Percentiles rank a stretch among this genome's conserved stretches.
Evolutionary conservation across 1,284 basidiomycete genomes (phyloP).

Genomic region (Termitomyces sp.): DNA sequence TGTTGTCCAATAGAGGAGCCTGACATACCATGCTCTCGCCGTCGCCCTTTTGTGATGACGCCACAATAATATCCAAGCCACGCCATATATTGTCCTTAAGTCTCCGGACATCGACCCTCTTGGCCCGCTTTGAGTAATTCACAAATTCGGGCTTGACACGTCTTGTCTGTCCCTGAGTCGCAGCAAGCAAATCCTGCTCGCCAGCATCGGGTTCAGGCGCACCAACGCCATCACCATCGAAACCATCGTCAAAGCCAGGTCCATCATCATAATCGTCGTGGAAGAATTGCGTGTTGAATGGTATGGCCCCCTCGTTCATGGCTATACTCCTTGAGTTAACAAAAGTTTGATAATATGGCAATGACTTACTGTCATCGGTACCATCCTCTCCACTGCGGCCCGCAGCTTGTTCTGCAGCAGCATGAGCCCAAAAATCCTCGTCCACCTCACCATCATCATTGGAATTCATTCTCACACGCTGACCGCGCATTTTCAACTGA

Average conservation of each 20-base stretch:
- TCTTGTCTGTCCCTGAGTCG: slow-evolving; percentile 74
- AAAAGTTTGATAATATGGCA: not conserved
- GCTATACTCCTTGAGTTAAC: slow-evolving; percentile 23
- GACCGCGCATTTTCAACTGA: slow-evolving; percentile 79
- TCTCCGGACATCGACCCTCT: slow-evolving; percentile 93
- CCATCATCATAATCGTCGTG: slow-evolving; percentile 86
- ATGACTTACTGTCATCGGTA: slow-evolving; percentile 57
- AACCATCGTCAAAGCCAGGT: slow-evolving; percentile 68
- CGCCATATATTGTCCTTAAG: slow-evolving; percentile 99
- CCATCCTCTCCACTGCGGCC: slow-evolving; percentile 51
- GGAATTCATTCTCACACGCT: slow-evolving; percentile 51
- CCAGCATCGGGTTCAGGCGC: slow-evolving; percentile 49
- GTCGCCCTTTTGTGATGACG: slow-evolving; percentile 28
- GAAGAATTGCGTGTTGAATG: slow-evolving; percentile 97
- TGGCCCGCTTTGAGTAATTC: slow-evolving; percentile 94
- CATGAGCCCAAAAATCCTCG: slow-evolving; percentile 93
- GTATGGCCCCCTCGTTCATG: slow-evolving; percentile 51
- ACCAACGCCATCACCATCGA: slow-evolving; percentile 45
- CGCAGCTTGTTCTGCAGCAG: slow-evolving; percentile 75
- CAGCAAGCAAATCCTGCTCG: slow-evolving; percentile 84
- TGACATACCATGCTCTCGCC: slow-evolving; percentile 53
- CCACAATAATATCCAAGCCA: slow-evolving; percentile 73
- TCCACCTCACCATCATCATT: slow-evolving; percentile 81
- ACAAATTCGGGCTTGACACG: slow-evolving; percentile 86
- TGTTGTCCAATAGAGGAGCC: not conserved